phyloP scores from a whole-genome alignment of 148 eudicot genomes.

The Nepenthes gracilis region DNA sequence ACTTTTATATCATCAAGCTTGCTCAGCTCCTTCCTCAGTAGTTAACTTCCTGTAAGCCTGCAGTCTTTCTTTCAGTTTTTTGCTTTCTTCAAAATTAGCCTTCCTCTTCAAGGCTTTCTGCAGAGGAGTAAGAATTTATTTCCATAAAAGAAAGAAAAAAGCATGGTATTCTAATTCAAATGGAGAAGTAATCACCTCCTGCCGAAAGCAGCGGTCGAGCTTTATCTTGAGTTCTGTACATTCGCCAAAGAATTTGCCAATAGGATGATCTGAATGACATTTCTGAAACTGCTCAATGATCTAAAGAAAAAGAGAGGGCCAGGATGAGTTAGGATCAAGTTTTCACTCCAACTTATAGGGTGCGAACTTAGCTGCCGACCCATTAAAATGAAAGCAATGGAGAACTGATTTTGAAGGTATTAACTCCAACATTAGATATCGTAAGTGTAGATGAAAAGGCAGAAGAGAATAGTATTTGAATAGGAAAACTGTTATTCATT shows the following conservation, averaged over 20 bases:
- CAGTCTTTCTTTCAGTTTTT: slow-evolving; percentile 66
- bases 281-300: slow-evolving; percentile 83
- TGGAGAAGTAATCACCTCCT: slow-evolving; percentile 38
- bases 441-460: too few species aligned
- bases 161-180: not conserved
- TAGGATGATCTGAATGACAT: slow-evolving; percentile 76
- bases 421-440: too few species aligned
- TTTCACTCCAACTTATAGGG: not conserved
- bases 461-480: too few species aligned
- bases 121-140: not conserved
- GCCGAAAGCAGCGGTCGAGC: slow-evolving; percentile 87
- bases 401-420: too few species aligned
- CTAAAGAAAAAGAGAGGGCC: slow-evolving; percentile 28
- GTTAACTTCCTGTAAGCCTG: slow-evolving; percentile 63
- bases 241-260: slow-evolving; percentile 66
- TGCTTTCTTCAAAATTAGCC: slow-evolving; percentile 90
- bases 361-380: too few species aligned
- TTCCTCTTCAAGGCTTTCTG: slow-evolving; percentile 94
- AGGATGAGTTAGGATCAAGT: not conserved
- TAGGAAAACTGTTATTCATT: too few species aligned
- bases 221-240: slow-evolving; percentile 91
- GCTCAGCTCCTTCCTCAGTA: slow-evolving; percentile 14
- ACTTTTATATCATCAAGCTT: slow-evolving; percentile 1
- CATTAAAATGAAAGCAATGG: too few species aligned
- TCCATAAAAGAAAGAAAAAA: not conserved